Conservation (phyloP, 352 stramenopile species). For the Phytophthora brassicae region DNA sequence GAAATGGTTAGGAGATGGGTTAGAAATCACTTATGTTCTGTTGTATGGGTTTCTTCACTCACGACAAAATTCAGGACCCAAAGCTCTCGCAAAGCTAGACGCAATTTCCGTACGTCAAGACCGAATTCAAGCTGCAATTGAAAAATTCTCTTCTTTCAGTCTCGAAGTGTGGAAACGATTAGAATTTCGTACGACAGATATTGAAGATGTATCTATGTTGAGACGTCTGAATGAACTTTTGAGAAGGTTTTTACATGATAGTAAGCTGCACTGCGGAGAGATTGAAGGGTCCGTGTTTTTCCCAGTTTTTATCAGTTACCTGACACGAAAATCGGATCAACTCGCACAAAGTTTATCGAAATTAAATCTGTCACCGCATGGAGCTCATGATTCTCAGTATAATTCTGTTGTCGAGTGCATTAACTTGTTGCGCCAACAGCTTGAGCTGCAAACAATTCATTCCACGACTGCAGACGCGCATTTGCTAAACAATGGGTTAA, state of each 20-base stretch:
- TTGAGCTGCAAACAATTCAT: constrained; percentile 10
- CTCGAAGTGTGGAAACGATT: constrained; percentile 30
- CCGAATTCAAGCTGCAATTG: constrained; percentile 18
- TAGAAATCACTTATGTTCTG: constrained; percentile 23
- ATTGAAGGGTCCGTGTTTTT: constrained; percentile 19
- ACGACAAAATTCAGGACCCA: constrained; percentile 12
- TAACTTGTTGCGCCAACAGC: constrained; percentile 2
- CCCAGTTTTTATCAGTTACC: constrained; percentile 14
- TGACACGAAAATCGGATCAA: constrained; percentile 13
- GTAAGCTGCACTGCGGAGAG: constrained; percentile 4
- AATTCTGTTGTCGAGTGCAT: constrained; percentile 6
- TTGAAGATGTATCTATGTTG: constrained; percentile 20
- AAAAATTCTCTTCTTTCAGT: constrained; percentile 23
- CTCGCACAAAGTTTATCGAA: constrained; percentile 17
- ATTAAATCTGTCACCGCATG: not conserved
- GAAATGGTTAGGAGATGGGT: constrained; percentile 20
- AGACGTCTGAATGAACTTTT: constrained; percentile 17
- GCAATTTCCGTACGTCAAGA: constrained; percentile 5
- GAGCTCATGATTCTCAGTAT: not conserved
- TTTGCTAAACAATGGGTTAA: constrained; percentile 12
- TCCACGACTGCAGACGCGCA: not conserved
- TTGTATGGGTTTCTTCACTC: constrained; percentile 24
- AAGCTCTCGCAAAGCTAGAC: constrained; percentile 20
- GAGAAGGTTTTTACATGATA: constrained; percentile 10
- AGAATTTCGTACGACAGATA: constrained; percentile 19